Conservation (phyloP, 2,329 filamentous ascomycete genomes). For the Phialemoniopsis sp. region DNA sequence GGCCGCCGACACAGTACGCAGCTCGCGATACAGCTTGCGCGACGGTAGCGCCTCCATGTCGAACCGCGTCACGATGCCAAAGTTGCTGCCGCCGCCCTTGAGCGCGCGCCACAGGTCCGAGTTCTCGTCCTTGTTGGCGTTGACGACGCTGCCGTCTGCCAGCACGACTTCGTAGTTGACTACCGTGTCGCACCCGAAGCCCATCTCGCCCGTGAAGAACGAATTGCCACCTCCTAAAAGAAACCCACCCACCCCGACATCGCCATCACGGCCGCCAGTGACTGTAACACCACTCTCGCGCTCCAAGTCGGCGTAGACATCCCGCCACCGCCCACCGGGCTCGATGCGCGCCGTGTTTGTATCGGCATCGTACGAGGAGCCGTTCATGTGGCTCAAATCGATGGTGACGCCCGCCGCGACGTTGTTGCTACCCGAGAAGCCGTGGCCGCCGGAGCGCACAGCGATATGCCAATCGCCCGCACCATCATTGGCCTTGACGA, state of each 20-base stretch:
- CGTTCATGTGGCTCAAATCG: conserved; percentile 26
- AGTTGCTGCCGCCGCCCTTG: conserved; percentile 36
- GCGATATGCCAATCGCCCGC: conserved; percentile 15
- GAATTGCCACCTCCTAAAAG: conserved; percentile 29
- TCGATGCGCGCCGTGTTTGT: conserved; percentile 23
- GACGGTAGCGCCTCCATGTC: conserved; percentile 2
- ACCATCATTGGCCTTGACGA: too few species aligned
- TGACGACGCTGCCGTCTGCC: conserved; percentile 28
- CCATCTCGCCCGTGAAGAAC: conserved; percentile 17
- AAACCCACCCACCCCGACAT: conserved; percentile 29
- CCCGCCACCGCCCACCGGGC: conserved; percentile 29
- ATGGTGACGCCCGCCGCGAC: conserved; percentile 30
- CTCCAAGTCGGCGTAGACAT: conserved; percentile 28
- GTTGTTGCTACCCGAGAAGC: conserved; percentile 25
- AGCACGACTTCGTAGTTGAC: conserved; percentile 33
- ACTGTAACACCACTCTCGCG: conserved; percentile 21
- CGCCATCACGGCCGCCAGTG: conserved; percentile 27
- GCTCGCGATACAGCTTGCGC: too few species aligned
- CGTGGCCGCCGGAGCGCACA: conserved; percentile 32
- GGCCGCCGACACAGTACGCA: too few species aligned
- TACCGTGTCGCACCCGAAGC: conserved; percentile 32
- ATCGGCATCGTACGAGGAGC: conserved; percentile 19
- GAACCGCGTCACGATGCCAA: conserved; percentile 24
- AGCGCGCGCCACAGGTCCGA: conserved; percentile 35
- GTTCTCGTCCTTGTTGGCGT: conserved; percentile 24